Conservation (phyloP, 306 rosid species). For the Acacia crassicarpa region DNA sequence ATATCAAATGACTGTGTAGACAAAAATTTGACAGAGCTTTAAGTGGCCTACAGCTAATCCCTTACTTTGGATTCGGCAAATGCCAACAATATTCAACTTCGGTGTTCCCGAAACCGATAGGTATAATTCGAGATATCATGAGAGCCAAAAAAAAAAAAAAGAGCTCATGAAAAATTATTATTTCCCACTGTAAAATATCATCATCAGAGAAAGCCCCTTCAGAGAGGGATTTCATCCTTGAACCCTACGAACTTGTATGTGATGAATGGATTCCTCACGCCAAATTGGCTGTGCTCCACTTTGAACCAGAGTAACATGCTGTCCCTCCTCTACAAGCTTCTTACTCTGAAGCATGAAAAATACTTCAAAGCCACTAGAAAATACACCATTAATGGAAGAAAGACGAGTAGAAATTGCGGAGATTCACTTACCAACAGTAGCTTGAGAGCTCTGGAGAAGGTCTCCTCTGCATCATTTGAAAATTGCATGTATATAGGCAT, state of each 20-base stretch:
- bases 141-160: background rate
- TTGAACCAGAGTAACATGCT: slow-evolving; percentile 85
- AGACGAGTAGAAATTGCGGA: background rate
- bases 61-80: slow-evolving; percentile 10
- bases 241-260: slow-evolving; percentile 88
- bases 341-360: slow-evolving; percentile 53
- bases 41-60: slow-evolving; percentile 7
- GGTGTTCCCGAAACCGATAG: slow-evolving; percentile 23
- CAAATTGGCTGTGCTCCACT: slow-evolving; percentile 97
- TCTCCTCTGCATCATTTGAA: slow-evolving; percentile 85
- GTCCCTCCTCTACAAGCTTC: slow-evolving; percentile 67
- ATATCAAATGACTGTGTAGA: background rate
- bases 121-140: slow-evolving; percentile 7
- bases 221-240: slow-evolving; percentile 46
- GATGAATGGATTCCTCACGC: slow-evolving; percentile 88
- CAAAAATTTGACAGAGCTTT: background rate
- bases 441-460: slow-evolving; percentile 81
- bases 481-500: slow-evolving; percentile 82
- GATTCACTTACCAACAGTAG: slow-evolving; percentile 65
- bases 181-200: background rate
- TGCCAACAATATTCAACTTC: slow-evolving; percentile 11
- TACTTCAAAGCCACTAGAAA: slow-evolving; percentile 21
- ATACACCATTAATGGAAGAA: slow-evolving; percentile 17
- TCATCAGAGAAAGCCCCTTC: slow-evolving; percentile 17
- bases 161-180: background rate